phyloP scores from a whole-genome alignment of 1,284 basidiomycete species.

The Dichomitus squalens region DNA sequence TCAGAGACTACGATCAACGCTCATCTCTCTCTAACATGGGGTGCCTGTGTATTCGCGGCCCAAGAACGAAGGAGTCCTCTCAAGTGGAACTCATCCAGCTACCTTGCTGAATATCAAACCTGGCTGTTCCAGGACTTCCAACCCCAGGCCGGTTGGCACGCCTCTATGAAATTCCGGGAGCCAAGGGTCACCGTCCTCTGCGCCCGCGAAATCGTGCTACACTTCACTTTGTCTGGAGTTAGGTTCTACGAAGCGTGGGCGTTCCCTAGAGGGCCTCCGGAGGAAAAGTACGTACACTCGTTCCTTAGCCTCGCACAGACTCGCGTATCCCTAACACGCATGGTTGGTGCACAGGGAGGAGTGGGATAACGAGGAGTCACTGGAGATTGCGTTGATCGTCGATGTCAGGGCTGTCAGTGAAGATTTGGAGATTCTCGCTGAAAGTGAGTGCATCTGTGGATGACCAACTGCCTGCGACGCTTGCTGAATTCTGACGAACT shows the following conservation, averaged over 20 bases:
- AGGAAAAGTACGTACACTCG: no score
- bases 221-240: conserved; percentile 33
- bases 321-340: no score
- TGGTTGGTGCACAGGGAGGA: no score
- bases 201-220: conserved; percentile 35
- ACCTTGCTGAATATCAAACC: conserved; percentile 30
- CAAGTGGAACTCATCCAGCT: conserved; percentile 15
- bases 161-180: conserved; percentile 32
- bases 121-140: not conserved
- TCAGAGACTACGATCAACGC: conserved; percentile 38
- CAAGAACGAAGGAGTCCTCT: conserved; percentile 10
- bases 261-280: no score
- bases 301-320: no score
- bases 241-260: conserved; percentile 28
- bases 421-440: no score
- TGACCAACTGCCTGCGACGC: no score
- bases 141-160: conserved; percentile 21
- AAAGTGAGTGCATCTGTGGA: no score
- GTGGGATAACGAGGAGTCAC: no score
- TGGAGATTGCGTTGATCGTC: no score
- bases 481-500: no score
- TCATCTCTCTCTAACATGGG: conserved; percentile 35
- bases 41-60: conserved; percentile 31
- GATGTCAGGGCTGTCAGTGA: no score
- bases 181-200: conserved; percentile 35